Conservation (phyloP, 83 land plant genomes). For the Picea mariana region DNA sequence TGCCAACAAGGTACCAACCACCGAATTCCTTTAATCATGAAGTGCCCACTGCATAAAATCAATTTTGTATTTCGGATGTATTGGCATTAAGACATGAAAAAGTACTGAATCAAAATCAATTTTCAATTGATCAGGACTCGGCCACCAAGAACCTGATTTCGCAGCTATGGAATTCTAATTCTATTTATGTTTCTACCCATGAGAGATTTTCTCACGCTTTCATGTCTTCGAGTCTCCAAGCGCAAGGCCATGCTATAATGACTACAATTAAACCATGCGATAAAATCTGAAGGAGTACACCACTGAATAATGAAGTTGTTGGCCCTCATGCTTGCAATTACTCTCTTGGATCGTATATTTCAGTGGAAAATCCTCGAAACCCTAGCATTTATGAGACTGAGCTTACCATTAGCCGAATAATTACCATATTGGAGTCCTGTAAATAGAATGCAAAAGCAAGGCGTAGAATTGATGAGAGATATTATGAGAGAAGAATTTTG, state of each 20-base stretch:
- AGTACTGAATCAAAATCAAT: no score
- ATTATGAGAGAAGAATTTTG: no score
- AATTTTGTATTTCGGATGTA: constrained; percentile 1
- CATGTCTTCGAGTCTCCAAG: background rate
- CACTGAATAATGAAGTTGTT: background rate
- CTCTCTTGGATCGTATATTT: no score
- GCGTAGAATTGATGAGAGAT: no score
- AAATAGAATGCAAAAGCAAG: no score
- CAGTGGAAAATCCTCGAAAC: no score
- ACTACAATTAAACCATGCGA: background rate
- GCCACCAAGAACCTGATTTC: background rate
- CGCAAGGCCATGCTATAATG: background rate
- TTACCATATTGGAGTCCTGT: no score
- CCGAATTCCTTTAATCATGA: background rate
- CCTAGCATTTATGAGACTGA: no score
- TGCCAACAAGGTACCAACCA: constrained; percentile 14
- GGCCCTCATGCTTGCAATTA: no score
- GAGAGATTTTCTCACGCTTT: background rate
- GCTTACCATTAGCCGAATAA: no score
- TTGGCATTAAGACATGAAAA: background rate
- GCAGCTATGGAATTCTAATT: constrained; percentile 4
- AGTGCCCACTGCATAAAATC: background rate
- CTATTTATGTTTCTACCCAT: background rate
- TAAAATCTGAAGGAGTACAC: constrained; percentile 1
- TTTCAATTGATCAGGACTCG: no score